These are phyloP conservation scores for Clavispora asparagi DNA, from an alignment of 805 yeast genomes.

Conservation along the genomic window DNA sequence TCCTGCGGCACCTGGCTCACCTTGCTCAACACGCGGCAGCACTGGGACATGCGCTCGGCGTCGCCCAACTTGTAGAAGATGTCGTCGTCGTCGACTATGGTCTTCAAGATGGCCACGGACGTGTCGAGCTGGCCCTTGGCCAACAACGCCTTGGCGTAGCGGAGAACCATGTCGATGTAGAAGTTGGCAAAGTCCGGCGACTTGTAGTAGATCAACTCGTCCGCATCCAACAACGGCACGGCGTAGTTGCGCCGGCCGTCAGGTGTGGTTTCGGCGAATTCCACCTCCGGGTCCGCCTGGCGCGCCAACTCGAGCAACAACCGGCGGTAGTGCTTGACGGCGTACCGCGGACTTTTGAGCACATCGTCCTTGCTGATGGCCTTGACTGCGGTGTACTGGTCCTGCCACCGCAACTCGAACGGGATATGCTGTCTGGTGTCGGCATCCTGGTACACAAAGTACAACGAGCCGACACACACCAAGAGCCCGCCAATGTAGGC, in stretches of 20 bases:
- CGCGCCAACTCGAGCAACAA: constrained; percentile 31
- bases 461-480: constrained; percentile 35
- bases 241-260: constrained; percentile 21
- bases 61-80: constrained; percentile 35
- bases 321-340: constrained; percentile 39
- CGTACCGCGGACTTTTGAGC: constrained; percentile 35
- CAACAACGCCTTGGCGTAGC: constrained; percentile 36
- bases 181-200: constrained; percentile 34
- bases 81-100: constrained; percentile 31
- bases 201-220: constrained; percentile 23
- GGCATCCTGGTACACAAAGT: constrained; percentile 36
- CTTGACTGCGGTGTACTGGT: constrained; percentile 34
- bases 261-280: constrained; percentile 19
- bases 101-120: constrained; percentile 22
- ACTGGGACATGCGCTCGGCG: constrained; percentile 36
- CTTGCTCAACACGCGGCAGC: constrained; percentile 31
- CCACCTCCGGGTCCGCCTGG: constrained; percentile 20
- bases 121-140: constrained; percentile 35
- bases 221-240: constrained; percentile 31
- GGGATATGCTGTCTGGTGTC: constrained; percentile 36
- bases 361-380: constrained; percentile 43
- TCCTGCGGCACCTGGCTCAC: constrained; percentile 17
- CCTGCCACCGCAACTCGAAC: constrained; percentile 27
- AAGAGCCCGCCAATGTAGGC: constrained; percentile 39
- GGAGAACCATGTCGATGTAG: constrained; percentile 37